phyloP scores from a whole-genome alignment of 2,329 filamentous ascomycete genomes.

The Claviceps pusilla region DNA sequence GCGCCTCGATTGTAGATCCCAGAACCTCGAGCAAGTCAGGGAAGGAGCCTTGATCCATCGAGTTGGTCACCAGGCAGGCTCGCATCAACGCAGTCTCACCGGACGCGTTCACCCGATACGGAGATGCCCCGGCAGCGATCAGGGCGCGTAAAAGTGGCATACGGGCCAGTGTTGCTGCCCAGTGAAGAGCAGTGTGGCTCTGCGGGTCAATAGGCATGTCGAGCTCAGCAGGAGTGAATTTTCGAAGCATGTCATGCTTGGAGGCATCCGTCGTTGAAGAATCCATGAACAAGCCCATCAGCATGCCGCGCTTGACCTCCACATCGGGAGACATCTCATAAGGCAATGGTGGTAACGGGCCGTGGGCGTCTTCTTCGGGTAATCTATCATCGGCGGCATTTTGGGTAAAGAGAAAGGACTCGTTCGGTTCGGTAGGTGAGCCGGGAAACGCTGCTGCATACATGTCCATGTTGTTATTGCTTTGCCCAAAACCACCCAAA shows the following conservation, averaged over 20 bases:
- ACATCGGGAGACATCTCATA: conserved; percentile 47
- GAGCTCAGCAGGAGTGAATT: conserved; percentile 63
- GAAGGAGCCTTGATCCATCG: conserved; percentile 79
- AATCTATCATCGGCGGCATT: conserved; percentile 26
- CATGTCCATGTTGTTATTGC: conserved; percentile 25
- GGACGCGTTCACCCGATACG: conserved; percentile 72
- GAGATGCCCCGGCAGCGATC: conserved; percentile 71
- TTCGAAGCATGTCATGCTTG: conserved; percentile 61
- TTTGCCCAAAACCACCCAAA: conserved; percentile 37
- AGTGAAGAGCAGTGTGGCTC: conserved; percentile 82
- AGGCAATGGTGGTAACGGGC: conserved; percentile 50
- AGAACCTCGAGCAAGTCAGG: conserved; percentile 80
- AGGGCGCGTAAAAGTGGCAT: conserved; percentile 69
- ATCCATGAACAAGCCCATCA: conserved; percentile 74
- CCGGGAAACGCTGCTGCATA: conserved; percentile 39
- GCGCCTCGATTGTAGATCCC: conserved; percentile 76
- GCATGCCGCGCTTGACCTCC: conserved; percentile 64
- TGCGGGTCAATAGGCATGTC: conserved; percentile 86
- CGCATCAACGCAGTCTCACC: conserved; percentile 90
- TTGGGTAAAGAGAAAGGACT: conserved; percentile 58
- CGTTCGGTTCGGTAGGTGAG: conserved; percentile 67
- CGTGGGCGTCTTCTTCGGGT: conserved; percentile 35
- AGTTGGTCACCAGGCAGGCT: conserved; percentile 85
- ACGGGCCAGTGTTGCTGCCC: conserved; percentile 85
- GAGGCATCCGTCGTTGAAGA: conserved; percentile 53